Evolutionary conservation across 78 protist genomes (phyloP).

Genomic region (Mantamonas sphyraenae): DNA sequence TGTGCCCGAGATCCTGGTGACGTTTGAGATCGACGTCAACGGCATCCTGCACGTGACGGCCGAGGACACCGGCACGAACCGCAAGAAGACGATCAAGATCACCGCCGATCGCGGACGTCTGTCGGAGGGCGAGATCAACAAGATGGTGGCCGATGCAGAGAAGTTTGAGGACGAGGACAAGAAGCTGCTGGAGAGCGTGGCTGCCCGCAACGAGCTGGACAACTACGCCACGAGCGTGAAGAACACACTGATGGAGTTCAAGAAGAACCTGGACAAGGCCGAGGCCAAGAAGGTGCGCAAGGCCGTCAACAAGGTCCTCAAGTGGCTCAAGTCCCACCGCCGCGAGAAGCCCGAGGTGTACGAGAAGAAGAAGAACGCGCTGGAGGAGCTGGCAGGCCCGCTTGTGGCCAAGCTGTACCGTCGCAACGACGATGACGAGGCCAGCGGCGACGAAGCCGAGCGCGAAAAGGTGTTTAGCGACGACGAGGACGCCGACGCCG

Average conservation of each 20-base stretch:
- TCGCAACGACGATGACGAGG: no score
- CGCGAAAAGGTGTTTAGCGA: no score
- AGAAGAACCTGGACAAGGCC: conserved; percentile 42
- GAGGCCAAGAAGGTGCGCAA: conserved; percentile 41
- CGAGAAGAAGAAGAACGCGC: conserved; percentile 65
- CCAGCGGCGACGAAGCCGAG: no score
- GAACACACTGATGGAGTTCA: conserved; percentile 29
- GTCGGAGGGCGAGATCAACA: conserved; percentile 60
- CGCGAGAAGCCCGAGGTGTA: conserved; percentile 57
- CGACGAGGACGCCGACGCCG: no score
- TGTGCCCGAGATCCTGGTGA: conserved; percentile 45
- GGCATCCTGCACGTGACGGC: conserved; percentile 66
- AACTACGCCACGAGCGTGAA: conserved; percentile 33
- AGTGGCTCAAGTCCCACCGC: conserved; percentile 76
- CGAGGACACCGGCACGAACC: conserved; percentile 45
- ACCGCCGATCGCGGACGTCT: conserved; percentile 58
- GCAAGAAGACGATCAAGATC: conserved; percentile 40
- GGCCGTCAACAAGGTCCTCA: conserved; percentile 37
- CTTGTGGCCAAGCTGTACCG: conserved; percentile 67
- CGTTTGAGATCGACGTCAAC: conserved; percentile 36
- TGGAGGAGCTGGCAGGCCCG: conserved; percentile 59
- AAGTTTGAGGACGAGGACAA: conserved; percentile 56
- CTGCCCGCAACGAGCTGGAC: conserved; percentile 55
- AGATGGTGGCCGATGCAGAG: conserved; percentile 70
- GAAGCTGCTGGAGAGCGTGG: conserved; percentile 31